A percentile compares a stretch with the other conserved stretches of the same genome.
Conservation (phyloP, 352 stramenopile species). For the Phytophthora pluvialis region DNA sequence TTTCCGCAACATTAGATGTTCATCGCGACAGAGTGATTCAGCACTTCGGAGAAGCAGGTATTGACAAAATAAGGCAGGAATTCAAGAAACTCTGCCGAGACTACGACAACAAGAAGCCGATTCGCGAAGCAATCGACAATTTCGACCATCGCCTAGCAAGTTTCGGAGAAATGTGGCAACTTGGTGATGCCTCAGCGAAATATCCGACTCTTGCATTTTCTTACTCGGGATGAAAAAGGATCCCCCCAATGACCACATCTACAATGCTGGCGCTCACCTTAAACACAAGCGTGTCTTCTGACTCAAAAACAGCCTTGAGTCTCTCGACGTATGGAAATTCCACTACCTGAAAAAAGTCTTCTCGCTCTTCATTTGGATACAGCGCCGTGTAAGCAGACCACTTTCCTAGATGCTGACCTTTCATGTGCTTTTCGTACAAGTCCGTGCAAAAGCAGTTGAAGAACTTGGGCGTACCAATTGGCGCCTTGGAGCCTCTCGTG, state of each 20-base stretch:
- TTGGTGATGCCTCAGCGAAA: too few species aligned
- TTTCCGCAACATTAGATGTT: too few species aligned
- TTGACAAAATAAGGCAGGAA: too few species aligned
- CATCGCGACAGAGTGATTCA: too few species aligned
- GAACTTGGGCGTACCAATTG: not conserved
- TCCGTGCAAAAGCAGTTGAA: slow-evolving; percentile 9
- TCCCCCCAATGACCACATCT: not conserved
- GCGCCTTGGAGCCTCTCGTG: not conserved
- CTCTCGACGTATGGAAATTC: not conserved
- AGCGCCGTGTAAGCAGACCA: not conserved
- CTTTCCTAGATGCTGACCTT: not conserved
- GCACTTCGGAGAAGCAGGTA: too few species aligned
- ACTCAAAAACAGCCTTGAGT: not conserved
- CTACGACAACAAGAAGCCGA: too few species aligned
- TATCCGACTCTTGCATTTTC: not conserved
- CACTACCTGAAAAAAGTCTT: not conserved
- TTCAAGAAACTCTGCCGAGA: too few species aligned
- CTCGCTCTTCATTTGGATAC: not conserved
- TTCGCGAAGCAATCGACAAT: too few species aligned
- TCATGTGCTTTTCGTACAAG: slow-evolving; percentile 3
- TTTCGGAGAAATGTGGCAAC: too few species aligned
- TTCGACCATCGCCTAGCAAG: too few species aligned
- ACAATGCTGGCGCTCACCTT: not conserved
- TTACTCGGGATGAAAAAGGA: slow-evolving; percentile 1
- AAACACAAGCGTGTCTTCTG: not conserved